phyloP scores from a whole-genome alignment of 345 rosid genomes.

The Salix dunnii region DNA sequence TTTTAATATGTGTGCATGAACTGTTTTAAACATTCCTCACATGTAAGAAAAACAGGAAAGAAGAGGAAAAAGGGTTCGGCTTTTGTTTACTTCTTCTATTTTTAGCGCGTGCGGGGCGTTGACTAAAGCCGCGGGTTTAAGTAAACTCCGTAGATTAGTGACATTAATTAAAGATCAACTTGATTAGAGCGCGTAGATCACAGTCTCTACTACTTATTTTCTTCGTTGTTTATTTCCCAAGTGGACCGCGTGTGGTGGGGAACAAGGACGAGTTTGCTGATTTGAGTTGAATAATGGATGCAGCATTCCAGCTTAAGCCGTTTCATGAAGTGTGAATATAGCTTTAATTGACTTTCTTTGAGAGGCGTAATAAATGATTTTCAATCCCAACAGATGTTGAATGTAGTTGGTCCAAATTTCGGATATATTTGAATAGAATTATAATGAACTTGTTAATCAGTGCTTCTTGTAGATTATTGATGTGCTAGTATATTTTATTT shows the following conservation, averaged over 20 bases:
- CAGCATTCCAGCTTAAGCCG: too few relatives aligned
- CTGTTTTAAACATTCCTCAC: background rate
- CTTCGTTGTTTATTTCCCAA: background rate
- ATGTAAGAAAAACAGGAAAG: background rate
- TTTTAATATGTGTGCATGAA: too few relatives aligned
- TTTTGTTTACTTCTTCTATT: background rate
- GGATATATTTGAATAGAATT: too few relatives aligned
- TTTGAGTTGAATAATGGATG: background rate
- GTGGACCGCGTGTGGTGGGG: background rate
- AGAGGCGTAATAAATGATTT: background rate
- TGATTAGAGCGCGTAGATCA: conserved; percentile 4
- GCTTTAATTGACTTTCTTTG: background rate
- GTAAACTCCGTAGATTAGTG: conserved; percentile 15
- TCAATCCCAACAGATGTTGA: too few relatives aligned
- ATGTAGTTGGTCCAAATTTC: background rate
- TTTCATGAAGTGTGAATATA: background rate
- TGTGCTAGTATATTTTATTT: too few relatives aligned
- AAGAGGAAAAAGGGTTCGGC: background rate
- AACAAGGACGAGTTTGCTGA: background rate
- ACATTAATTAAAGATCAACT: background rate
- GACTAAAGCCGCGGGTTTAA: conserved; percentile 28
- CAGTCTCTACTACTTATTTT: background rate
- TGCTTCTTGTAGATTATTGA: too few relatives aligned
- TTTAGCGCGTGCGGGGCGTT: conserved; percentile 25
- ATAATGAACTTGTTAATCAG: too few relatives aligned